Percentiles rank a stretch among this genome's conserved stretches.
Evolutionary conservation across 805 yeast genomes (phyloP).

Genomic region (baker's yeast (Saccharomyces cerevisiae)): DNA sequence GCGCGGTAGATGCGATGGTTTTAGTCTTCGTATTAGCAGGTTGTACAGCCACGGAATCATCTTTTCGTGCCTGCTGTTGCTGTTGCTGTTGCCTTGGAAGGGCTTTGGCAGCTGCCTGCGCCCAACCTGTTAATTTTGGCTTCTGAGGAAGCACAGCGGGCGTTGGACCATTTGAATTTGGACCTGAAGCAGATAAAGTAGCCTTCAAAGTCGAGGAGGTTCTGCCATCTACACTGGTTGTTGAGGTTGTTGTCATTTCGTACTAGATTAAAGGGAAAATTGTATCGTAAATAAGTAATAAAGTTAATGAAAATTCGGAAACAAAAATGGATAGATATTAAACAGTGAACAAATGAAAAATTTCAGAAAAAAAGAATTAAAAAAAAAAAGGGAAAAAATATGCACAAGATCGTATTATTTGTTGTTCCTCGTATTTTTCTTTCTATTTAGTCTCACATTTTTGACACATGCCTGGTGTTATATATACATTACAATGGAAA

Average conservation of each 20-base stretch:
- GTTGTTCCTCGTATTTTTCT: background rate
- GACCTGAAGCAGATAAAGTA: background rate
- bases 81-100: constrained; percentile 12
- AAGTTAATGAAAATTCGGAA: background rate
- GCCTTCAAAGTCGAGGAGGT: background rate
- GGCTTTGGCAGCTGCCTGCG: constrained; percentile 27
- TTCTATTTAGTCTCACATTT: background rate
- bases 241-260: background rate
- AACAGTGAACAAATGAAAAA: background rate
- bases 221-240: background rate
- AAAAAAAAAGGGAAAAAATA: background rate
- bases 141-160: constrained; percentile 6
- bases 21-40: background rate
- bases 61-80: background rate
- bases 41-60: background rate
- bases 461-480: background rate
- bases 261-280: background rate
- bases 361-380: background rate
- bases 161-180: background rate
- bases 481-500: background rate
- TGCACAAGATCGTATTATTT: background rate
- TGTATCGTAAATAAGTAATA: background rate
- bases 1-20: background rate
- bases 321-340: background rate
- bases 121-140: constrained; percentile 28